Evolutionary conservation across 2,329 filamentous ascomycete genomes (phyloP), one percentile per base, ranked within the genome.

Genomic region (Hymenoscyphus albidus): DNA sequence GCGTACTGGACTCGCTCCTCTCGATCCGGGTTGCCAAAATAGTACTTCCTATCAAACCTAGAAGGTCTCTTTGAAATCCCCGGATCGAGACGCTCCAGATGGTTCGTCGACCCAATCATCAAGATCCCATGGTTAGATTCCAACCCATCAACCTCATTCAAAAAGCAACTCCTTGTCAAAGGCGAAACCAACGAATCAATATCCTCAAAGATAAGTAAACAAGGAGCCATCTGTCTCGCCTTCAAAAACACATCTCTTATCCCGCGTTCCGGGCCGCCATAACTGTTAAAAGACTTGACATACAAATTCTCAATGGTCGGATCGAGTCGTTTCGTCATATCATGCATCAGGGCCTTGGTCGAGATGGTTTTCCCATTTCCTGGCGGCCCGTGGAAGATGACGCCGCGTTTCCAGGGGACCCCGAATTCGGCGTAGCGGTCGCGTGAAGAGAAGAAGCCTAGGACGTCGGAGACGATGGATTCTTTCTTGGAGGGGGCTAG

Each of bases 61-160:
- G 83, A 87, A 1, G 87, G 87, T 1, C 88, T 81, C 78, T 88
- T 89, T 9, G 83, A 80, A 35, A 88, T 88, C 22, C 87, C 88
- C 0, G 88, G 87, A 68, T 91, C 88, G 5, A 91, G 77, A 1
- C 82, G 80, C 42, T 91, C 87, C 5, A 91, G 79, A 68, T 86
- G 82, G 71, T 89, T 89, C 0, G 87, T 89, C 62, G 82, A 86
- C 38, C 84, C 86, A 35, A 89, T 80, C 77, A 91, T 88, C 70
- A 90, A 83, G 61, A 91, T 89, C 10, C 88, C 89, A 68, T 91
- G 86, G 67, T 91, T 91, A 66, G 80, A 82, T 70, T 85, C 83
- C 9, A 91, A 81, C 0, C 88, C 88, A 68, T 91, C 88, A 1
- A 91, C 85, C 74, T 91, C 87, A 71, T 91, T 91, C 58, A 91